Evolutionary conservation across 768 basidiomycete species (phyloP).

Genomic region (Termitomyces sp.): DNA sequence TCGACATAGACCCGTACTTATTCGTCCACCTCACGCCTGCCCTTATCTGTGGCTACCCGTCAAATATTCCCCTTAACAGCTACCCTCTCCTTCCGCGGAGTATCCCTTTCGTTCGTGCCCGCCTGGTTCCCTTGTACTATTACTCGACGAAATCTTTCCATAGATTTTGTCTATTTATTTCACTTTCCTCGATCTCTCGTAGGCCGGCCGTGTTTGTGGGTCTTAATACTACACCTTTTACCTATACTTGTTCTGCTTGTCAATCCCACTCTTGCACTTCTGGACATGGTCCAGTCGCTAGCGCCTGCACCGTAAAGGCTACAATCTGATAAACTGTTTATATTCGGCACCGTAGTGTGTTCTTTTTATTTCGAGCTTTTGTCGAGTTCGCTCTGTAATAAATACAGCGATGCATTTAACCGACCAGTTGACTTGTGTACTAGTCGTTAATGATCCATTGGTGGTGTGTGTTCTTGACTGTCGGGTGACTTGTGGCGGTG

Average conservation of each 20-base stretch:
- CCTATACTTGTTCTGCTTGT: background rate
- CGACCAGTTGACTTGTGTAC: background rate
- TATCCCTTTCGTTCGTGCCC: background rate
- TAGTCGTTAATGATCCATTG: background rate
- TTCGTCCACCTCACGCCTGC: slow-evolving; percentile 5
- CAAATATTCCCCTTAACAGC: background rate
- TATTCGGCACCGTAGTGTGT: background rate
- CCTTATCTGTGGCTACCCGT: background rate
- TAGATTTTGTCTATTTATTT: background rate
- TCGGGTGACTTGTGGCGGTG: background rate
- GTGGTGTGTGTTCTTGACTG: background rate
- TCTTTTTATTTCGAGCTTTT: slow-evolving; percentile 2
- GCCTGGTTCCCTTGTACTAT: background rate
- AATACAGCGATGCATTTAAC: slow-evolving; percentile 2
- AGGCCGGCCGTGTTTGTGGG: background rate
- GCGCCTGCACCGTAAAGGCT: slow-evolving; percentile 11
- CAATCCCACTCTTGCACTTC: slow-evolving; percentile 1
- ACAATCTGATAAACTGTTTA: background rate
- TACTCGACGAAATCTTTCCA: background rate
- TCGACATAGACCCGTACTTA: slow-evolving; percentile 5
- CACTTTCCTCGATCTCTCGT: background rate
- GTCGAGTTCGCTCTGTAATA: slow-evolving; percentile 1
- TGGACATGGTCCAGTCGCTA: slow-evolving; percentile 13
- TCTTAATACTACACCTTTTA: background rate
- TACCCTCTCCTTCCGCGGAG: background rate